These are phyloP conservation scores for Fusarium penzigii DNA, from an alignment of 2,329 filamentous ascomycete genomes.

Conservation along the genomic window DNA sequence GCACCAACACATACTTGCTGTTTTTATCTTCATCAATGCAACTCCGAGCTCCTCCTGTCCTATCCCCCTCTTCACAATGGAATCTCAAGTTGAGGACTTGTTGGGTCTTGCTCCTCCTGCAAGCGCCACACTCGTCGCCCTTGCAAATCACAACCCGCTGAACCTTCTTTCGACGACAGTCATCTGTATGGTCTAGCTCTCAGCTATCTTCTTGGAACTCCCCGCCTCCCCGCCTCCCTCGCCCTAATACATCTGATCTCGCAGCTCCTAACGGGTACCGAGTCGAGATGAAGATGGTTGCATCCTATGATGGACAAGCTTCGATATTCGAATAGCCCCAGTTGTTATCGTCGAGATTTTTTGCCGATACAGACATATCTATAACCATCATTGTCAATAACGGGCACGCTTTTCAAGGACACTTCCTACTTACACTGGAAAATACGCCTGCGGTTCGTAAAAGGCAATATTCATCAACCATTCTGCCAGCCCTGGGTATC, in stretches of 20 bases:
- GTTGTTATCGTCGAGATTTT: conserved; percentile 44
- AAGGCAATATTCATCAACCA: neutral
- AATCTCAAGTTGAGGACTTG: conserved; percentile 4
- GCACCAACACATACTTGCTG: too few relatives aligned
- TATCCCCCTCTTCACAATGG: conserved; percentile 2
- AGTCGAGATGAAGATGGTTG: neutral
- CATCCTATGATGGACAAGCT: neutral
- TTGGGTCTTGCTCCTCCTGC: conserved; percentile 19
- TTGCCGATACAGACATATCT: conserved; percentile 65
- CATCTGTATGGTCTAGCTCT: neutral
- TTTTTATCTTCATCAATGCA: too few relatives aligned
- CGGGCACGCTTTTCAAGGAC: neutral
- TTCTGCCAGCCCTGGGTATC: neutral
- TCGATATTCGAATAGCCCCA: neutral
- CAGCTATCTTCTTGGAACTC: neutral
- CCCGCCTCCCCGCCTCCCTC: too few relatives aligned
- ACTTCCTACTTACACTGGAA: conserved; percentile 53
- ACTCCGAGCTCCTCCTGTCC: neutral
- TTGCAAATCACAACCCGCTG: conserved; percentile 16
- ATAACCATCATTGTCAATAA: conserved; percentile 13
- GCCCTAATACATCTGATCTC: too few relatives aligned
- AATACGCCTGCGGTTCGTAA: conserved; percentile 53
- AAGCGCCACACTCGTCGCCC: conserved; percentile 20
- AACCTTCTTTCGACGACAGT: conserved; percentile 27
- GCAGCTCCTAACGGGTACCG: neutral